Conservation (phyloP, 495 filamentous ascomycete genomes). For the Penicillium flavigenum region DNA sequence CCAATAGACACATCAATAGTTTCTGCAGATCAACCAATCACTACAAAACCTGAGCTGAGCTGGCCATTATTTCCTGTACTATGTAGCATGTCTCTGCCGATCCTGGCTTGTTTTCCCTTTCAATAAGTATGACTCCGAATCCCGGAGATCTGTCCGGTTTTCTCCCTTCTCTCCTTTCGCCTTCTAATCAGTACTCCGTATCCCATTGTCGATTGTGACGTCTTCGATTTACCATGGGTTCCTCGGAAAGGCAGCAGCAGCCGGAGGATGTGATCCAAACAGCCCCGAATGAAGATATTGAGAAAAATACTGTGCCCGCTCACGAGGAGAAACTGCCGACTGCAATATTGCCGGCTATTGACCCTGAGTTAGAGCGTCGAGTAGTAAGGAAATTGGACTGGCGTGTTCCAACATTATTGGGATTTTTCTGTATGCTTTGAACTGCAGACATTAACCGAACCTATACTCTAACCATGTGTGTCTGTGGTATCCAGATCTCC, state of each 20-base stretch:
- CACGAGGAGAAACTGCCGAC: slow-evolving; percentile 29
- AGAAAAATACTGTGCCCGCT: slow-evolving; percentile 29
- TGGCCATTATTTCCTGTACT: not conserved
- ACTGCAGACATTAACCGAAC: not conserved
- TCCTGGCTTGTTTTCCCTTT: not conserved
- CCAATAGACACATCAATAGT: slow-evolving; percentile 3
- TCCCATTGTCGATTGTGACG: not conserved
- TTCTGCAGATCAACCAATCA: not conserved
- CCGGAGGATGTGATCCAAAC: slow-evolving; percentile 30
- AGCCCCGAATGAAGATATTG: slow-evolving; percentile 27
- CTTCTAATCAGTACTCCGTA: not conserved
- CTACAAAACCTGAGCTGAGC: not conserved
- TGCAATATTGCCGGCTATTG: slow-evolving; percentile 30
- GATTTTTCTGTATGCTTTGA: slow-evolving; percentile 48
- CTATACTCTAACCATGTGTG: not conserved
- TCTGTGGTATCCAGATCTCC: slow-evolving; percentile 47
- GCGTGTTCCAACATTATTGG: slow-evolving; percentile 51
- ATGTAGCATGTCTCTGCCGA: not conserved
- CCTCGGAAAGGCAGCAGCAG: slow-evolving; percentile 28
- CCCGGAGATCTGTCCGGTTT: not conserved
- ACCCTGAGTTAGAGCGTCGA: slow-evolving; percentile 55
- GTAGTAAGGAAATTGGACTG: slow-evolving; percentile 60
- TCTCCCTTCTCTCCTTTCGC: not conserved
- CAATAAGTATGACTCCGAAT: not conserved
- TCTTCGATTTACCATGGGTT: slow-evolving; percentile 27